phyloP scores from a whole-genome alignment of 306 rosid species.

The Castanospermum australe region DNA sequence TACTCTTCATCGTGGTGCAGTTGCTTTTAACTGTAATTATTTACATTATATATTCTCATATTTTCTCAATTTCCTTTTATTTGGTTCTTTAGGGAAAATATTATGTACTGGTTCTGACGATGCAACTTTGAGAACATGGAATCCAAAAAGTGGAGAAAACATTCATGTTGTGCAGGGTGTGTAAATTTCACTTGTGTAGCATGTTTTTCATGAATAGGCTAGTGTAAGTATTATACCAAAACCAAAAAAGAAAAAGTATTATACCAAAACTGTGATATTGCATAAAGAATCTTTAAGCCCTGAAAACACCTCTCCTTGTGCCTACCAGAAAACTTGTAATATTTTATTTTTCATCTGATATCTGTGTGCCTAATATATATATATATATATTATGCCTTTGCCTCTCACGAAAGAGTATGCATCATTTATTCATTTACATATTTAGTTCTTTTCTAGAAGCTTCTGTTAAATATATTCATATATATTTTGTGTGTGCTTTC shows the following conservation, averaged over 20 bases:
- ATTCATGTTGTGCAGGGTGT: slow-evolving; percentile 85
- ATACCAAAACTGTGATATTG: background rate
- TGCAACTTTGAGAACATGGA: slow-evolving; percentile 91
- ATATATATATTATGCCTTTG: too few species aligned
- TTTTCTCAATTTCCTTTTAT: slow-evolving; percentile 14
- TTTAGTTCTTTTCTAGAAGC: background rate
- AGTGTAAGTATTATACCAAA: background rate
- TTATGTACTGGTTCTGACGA: slow-evolving; percentile 93
- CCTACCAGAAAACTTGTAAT: background rate
- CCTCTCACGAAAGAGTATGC: background rate
- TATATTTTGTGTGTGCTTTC: background rate
- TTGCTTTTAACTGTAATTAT: background rate
- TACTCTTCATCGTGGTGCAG: slow-evolving; percentile 29
- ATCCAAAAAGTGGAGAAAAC: slow-evolving; percentile 75
- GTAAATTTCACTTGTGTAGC: slow-evolving; percentile 7
- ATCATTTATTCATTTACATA: background rate
- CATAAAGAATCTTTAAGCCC: background rate
- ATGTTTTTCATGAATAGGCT: slow-evolving; percentile 1
- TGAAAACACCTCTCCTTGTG: background rate
- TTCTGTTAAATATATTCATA: background rate
- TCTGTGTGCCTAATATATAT: background rate
- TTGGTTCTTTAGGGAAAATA: slow-evolving; percentile 61
- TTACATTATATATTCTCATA: background rate
- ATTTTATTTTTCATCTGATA: background rate
- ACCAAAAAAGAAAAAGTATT: too few species aligned